Conservation (phyloP, 2,329 filamentous ascomycete species). For the Pseudogymnoascus sp. region DNA sequence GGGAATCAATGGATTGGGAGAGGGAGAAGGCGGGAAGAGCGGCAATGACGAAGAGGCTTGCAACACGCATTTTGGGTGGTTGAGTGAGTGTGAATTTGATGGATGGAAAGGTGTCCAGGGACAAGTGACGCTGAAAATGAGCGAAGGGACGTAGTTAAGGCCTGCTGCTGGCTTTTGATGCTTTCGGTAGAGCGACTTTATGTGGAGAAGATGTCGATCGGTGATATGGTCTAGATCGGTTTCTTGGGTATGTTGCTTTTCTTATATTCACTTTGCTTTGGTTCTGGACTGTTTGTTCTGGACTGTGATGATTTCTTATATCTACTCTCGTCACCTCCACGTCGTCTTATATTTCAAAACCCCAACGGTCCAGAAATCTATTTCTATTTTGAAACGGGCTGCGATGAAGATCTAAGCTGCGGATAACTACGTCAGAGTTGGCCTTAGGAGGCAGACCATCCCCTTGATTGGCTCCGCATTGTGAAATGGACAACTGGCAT, state of each 20-base stretch:
- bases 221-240: not conserved
- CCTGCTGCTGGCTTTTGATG: not conserved
- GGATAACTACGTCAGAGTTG: conserved; percentile 3
- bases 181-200: not conserved
- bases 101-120: not conserved
- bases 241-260: not conserved
- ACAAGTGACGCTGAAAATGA: not conserved
- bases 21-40: not conserved
- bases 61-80: not conserved
- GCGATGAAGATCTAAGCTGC: not conserved
- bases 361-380: not conserved
- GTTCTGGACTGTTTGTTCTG: not conserved
- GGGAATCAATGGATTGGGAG: not conserved
- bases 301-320: not conserved
- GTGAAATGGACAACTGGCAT: conserved; percentile 1
- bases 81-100: not conserved
- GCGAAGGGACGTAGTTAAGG: not conserved
- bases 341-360: not conserved
- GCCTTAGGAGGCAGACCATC: too few species aligned
- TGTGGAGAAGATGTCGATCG: conserved; percentile 1
- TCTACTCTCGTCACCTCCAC: not conserved
- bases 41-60: not conserved
- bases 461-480: conserved; percentile 2
- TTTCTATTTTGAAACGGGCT: conserved; percentile 5
- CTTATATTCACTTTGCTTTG: not conserved